phyloP scores from a whole-genome alignment of 441 rosid species.

The Codiaeum variegatum region DNA sequence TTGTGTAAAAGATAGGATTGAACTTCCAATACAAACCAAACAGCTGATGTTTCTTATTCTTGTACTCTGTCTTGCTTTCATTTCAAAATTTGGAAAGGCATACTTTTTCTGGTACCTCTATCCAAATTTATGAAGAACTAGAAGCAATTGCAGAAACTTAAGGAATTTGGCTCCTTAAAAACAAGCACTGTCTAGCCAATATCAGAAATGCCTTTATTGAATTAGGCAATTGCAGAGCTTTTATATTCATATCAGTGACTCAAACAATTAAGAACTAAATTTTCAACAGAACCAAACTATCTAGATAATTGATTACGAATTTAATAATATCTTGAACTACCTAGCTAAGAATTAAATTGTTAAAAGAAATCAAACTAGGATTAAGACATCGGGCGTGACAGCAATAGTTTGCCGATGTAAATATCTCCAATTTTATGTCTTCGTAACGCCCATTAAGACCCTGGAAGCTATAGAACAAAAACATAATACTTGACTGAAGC shows the following conservation, averaged over 20 bases:
- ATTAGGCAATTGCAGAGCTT: neutral
- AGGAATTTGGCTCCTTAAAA: neutral
- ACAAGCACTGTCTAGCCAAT: neutral
- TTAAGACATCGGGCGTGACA: too few species aligned
- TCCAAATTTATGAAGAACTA: neutral
- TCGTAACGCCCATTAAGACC: too few species aligned
- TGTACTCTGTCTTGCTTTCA: too few species aligned
- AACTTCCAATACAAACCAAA: neutral
- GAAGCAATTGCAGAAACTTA: too few species aligned
- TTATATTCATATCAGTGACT: neutral
- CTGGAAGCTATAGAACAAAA: neutral
- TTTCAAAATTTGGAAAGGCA: too few species aligned
- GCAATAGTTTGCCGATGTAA: too few species aligned
- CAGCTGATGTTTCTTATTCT: neutral
- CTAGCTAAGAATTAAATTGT: too few species aligned
- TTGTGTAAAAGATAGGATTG: neutral
- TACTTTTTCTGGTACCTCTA: neutral
- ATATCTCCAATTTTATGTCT: too few species aligned
- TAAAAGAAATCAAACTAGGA: neutral
- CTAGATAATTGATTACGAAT: too few species aligned
- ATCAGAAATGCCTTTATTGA: neutral
- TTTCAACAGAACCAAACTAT: too few species aligned
- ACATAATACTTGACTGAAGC: neutral
- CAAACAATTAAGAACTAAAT: too few species aligned
- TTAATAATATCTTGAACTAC: too few species aligned